Conservation (phyloP, 2,329 filamentous ascomycete species). For the Claviceps digitariae region DNA sequence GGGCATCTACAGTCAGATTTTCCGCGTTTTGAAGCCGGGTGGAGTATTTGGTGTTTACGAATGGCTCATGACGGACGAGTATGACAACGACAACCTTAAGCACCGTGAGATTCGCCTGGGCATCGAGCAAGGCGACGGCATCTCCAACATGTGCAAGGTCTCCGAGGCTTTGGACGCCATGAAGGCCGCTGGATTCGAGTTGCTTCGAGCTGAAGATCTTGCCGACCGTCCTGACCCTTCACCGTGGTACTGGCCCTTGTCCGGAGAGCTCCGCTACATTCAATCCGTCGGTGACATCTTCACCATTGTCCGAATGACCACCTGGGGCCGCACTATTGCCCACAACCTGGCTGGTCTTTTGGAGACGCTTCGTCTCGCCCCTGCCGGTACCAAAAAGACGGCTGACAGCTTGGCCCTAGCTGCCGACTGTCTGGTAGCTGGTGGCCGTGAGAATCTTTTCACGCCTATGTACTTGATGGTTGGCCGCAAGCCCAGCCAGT, state of each 20-base stretch:
- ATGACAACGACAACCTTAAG: slow-evolving; percentile 75
- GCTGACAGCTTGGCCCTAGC: slow-evolving; percentile 74
- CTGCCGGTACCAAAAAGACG: slow-evolving; percentile 83
- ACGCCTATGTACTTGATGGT: slow-evolving; percentile 99
- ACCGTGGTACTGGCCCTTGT: slow-evolving; percentile 91
- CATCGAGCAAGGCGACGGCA: slow-evolving; percentile 92
- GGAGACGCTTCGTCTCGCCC: slow-evolving; percentile 63
- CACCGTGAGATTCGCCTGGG: slow-evolving; percentile 86
- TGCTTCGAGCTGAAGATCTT: slow-evolving; percentile 76
- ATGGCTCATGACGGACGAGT: slow-evolving; percentile 96
- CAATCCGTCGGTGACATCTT: slow-evolving; percentile 66
- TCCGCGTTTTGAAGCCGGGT: slow-evolving; percentile 88
- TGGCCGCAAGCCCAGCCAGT: slow-evolving; percentile 58
- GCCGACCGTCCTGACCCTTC: slow-evolving; percentile 60
- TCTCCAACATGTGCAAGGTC: slow-evolving; percentile 91
- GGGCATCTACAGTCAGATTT: slow-evolving; percentile 89
- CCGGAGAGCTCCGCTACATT: slow-evolving; percentile 74
- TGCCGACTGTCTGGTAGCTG: slow-evolving; percentile 74
- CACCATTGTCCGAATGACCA: slow-evolving; percentile 81
- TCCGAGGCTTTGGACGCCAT: slow-evolving; percentile 72
- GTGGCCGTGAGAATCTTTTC: slow-evolving; percentile 81
- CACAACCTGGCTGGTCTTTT: slow-evolving; percentile 66
- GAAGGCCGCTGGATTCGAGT: slow-evolving; percentile 72
- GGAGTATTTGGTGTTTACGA: slow-evolving; percentile 96
- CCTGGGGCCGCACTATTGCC: slow-evolving; percentile 59